Percentiles rank a stretch among this genome's conserved stretches.
Evolutionary conservation across 345 rosid species (phyloP).

Genomic region (Eucalyptus victrix): DNA sequence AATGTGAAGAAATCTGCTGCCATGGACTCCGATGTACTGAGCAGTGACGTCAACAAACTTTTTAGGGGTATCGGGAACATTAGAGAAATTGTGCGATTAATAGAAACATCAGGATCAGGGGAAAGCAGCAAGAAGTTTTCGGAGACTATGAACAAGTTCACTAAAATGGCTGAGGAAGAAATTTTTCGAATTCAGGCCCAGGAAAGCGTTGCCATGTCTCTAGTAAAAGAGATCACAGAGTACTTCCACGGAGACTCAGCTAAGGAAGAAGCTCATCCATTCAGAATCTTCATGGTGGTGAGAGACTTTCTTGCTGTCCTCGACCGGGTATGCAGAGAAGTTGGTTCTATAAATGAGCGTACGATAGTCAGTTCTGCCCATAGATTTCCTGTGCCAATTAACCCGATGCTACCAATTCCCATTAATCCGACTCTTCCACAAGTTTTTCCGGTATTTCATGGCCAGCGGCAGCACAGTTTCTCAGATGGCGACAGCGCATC

Average conservation of each 20-base stretch:
- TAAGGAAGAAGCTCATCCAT: constrained; percentile 96
- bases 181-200: constrained; percentile 81
- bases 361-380: constrained; percentile 78
- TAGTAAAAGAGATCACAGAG: constrained; percentile 94
- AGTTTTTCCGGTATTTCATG: constrained; percentile 24
- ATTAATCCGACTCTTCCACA: constrained; percentile 26
- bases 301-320: constrained; percentile 79
- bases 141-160: constrained; percentile 60
- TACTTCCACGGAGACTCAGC: constrained; percentile 99
- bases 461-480: constrained; percentile 28
- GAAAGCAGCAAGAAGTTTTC: constrained; percentile 45
- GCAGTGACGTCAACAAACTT: constrained; percentile 74
- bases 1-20: constrained; percentile 95
- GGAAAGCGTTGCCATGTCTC: constrained; percentile 75
- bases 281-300: constrained; percentile 95
- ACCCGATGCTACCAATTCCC: constrained; percentile 32
- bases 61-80: constrained; percentile 54
- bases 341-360: constrained; percentile 78
- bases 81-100: constrained; percentile 34
- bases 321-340: constrained; percentile 95
- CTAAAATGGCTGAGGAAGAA: constrained; percentile 67
- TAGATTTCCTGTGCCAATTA: constrained; percentile 73
- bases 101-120: constrained; percentile 14
- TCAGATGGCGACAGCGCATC: constrained; percentile 49
- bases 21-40: constrained; percentile 90